phyloP scores from a whole-genome alignment of 441 rosid genomes.

The Croton setiger region DNA sequence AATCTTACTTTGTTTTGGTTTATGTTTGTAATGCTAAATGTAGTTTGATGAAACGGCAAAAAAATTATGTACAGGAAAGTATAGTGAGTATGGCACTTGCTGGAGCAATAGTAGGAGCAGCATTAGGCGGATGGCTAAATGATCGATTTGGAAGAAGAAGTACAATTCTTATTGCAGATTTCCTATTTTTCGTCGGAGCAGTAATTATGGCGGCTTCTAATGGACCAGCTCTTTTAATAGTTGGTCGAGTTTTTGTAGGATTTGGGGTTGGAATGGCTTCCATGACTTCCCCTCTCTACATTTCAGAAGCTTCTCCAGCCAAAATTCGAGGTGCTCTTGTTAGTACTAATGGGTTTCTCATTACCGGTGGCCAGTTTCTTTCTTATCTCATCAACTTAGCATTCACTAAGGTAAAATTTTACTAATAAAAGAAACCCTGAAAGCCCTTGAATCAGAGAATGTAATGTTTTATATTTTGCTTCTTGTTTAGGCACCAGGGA shows the following conservation, averaged over 20 bases:
- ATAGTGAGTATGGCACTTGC: conserved; percentile 91
- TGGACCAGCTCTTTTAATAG: conserved; percentile 50
- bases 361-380: conserved; percentile 82
- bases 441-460: background rate
- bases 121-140: conserved; percentile 72
- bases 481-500: conserved; percentile 46
- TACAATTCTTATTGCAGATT: conserved; percentile 62
- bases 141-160: conserved; percentile 61
- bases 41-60: background rate
- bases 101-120: conserved; percentile 83
- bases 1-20: too few relatives aligned
- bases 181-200: conserved; percentile 69
- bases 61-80: conserved; percentile 47
- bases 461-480: background rate
- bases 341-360: conserved; percentile 68
- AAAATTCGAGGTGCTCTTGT: conserved; percentile 88
- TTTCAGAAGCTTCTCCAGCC: conserved; percentile 87
- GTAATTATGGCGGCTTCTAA: conserved; percentile 70
- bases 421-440: background rate
- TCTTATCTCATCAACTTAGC: conserved; percentile 76
- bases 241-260: conserved; percentile 74
- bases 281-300: conserved; percentile 83
- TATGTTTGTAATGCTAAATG: background rate
- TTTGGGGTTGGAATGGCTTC: conserved; percentile 95
- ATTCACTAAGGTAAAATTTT: conserved; percentile 47